Conservation (phyloP, 768 basidiomycete genomes). For the Termitomyces sp. region DNA sequence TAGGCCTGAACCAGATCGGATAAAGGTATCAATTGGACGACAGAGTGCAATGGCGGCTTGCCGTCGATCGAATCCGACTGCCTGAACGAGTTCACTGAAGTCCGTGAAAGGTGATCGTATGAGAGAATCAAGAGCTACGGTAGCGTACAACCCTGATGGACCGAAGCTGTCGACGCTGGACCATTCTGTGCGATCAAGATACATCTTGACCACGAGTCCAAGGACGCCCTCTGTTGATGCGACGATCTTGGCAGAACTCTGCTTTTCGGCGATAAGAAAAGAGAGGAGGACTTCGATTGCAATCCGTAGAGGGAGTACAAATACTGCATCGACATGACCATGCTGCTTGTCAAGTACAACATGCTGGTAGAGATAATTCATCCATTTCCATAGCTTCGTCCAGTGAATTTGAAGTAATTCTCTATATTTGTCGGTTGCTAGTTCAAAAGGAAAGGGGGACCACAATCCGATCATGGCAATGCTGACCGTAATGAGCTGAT, state of each 20-base stretch:
- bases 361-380: background rate
- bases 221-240: background rate
- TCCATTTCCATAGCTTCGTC: background rate
- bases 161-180: no score
- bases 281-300: background rate
- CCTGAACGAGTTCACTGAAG: background rate
- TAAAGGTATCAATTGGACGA: background rate
- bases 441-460: no score
- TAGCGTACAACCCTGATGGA: no score
- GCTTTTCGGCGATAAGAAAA: background rate
- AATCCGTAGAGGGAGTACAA: background rate
- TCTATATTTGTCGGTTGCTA: background rate
- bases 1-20: background rate
- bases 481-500: no score
- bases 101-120: background rate
- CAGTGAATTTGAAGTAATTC: background rate
- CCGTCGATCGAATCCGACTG: background rate
- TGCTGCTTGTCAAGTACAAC: background rate
- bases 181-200: background rate
- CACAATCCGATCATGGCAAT: no score
- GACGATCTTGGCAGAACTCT: background rate
- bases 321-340: background rate
- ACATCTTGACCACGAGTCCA: background rate
- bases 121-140: no score
- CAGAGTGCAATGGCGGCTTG: background rate